Conservation (phyloP, 2,329 filamentous ascomycete genomes). For the Nemania abortiva region DNA sequence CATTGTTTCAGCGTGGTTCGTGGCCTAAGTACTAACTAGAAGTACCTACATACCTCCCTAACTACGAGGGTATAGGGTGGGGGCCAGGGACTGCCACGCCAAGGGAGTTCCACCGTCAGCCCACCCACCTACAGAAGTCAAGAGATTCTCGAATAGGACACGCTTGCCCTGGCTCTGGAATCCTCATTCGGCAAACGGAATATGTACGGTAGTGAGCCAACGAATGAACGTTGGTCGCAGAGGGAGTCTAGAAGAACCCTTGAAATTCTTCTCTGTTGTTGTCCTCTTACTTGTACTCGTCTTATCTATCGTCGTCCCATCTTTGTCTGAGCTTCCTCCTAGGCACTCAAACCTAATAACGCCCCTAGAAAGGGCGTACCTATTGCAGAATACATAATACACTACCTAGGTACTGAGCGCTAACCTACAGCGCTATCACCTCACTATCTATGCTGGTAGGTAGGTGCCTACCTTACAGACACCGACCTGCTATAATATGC, state of each 20-base stretch:
- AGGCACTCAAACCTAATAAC: not conserved
- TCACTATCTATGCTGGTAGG: conserved; percentile 12
- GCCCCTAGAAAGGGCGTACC: not conserved
- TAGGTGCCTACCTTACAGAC: not conserved
- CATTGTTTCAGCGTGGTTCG: conserved; percentile 25
- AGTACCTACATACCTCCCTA: not conserved
- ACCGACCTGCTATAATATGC: conserved; percentile 27
- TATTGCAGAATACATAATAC: conserved; percentile 2
- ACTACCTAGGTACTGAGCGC: not conserved
- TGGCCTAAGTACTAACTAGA: not conserved
- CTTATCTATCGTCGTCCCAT: not conserved
- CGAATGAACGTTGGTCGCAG: conserved; percentile 16
- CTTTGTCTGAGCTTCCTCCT: not conserved
- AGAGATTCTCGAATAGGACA: conserved; percentile 22
- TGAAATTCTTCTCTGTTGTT: not conserved
- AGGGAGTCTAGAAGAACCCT: not conserved
- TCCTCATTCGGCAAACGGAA: conserved; percentile 37
- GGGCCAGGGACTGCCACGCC: no score
- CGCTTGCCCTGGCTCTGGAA: conserved; percentile 10
- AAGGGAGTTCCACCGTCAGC: conserved; percentile 5
- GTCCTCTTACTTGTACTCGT: no score
- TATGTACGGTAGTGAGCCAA: not conserved
- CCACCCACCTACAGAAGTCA: conserved; percentile 9
- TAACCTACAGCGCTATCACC: conserved; percentile 13
- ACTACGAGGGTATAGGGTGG: no score